Base-by-base conservation (phyloP, 495 filamentous ascomycete species). In the Neurospora sp. region DNA sequence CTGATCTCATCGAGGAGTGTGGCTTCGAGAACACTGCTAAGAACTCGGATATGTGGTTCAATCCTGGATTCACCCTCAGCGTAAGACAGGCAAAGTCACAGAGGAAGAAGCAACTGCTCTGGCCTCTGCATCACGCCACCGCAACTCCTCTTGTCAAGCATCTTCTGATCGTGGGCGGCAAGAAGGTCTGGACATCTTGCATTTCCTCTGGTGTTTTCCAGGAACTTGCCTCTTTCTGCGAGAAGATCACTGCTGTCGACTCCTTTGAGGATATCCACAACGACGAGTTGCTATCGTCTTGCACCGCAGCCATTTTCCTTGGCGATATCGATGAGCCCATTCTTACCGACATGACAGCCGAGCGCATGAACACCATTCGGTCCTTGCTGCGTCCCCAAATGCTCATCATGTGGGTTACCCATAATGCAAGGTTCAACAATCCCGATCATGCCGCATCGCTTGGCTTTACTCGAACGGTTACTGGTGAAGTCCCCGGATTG, bases 391-490 rank as follows among this genome's bases (percentile, higher is more conserved):
- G 75, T 2, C 83, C 83, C 0, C 70, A 76, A 14, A 83, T 85
- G 80, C 78, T 74, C 2, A 74, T 83, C 0, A 77, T 86, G 7
- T 86, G 84, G 84, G 71, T 82, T 18, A 85, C 83, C 0, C 60
- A 69, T 16, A 76, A 79, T 12, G 76, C 81, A 0, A 74, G 75
- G 7, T 72, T 70, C 35, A 31, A 69, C 16, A 80, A 82, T 39
- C 82, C 84, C 0, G 79, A 83, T 0, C 72, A 81, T 37, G 83
- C 84, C 2, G 82, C 83, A 0, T 83, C 81, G 3, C 80, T 85
- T 12, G 84, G 84, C 0, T 85, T 86, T 69, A 77, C 81, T 3
- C 80, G 84, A 38, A 85, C 84, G 0, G 70, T 85, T 44, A 74
- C 76, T 0, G 84, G 83, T 9, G 84, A 86, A 72, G 78, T 83